Evolutionary conservation across 441 rosid genomes (phyloP).

Genomic region (Codiaeum variegatum): DNA sequence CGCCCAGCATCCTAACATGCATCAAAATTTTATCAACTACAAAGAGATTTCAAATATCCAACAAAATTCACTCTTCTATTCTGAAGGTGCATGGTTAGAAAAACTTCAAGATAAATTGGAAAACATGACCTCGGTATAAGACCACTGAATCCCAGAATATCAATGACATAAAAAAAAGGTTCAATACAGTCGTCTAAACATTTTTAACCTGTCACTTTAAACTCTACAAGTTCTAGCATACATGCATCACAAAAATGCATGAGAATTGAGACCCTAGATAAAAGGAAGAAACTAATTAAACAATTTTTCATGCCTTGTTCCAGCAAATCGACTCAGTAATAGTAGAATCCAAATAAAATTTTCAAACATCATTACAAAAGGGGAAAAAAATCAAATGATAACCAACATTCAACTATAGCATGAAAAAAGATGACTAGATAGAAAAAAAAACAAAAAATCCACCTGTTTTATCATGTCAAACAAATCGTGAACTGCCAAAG

Average conservation of each 20-base stretch:
- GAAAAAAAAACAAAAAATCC: background rate
- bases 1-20: slow-evolving; percentile 55
- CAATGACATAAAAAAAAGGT: slow-evolving; percentile 6
- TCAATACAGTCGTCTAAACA: background rate
- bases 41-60: background rate
- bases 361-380: background rate
- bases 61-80: background rate
- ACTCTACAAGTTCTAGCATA: background rate
- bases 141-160: background rate
- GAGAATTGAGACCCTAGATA: background rate
- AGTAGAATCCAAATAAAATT: background rate
- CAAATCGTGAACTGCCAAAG: slow-evolving; percentile 70
- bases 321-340: background rate
- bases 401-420: background rate
- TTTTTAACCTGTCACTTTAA: background rate
- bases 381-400: background rate
- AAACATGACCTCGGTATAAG: background rate
- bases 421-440: no score
- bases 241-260: background rate
- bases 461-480: slow-evolving; percentile 72
- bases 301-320: background rate
- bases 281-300: background rate
- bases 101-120: background rate
- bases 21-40: background rate
- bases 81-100: background rate